Conservation (phyloP, 2,329 filamentous ascomycete species). For the Dryadomyces sulphureus region DNA sequence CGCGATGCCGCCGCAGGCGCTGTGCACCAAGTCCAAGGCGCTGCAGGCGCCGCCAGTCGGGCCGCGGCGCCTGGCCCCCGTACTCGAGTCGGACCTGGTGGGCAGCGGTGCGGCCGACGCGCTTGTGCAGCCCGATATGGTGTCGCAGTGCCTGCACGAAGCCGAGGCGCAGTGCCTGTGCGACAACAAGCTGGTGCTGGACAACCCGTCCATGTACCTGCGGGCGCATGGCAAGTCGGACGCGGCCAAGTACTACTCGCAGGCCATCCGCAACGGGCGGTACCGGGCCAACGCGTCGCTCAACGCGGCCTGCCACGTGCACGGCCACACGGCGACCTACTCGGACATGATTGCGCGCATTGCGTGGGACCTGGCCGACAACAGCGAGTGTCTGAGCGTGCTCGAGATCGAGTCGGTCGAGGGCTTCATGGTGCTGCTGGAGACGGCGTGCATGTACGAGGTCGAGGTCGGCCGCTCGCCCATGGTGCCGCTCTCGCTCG, state of each 20-base stretch:
- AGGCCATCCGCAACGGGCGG: slow-evolving; percentile 15
- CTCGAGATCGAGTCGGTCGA: slow-evolving; percentile 17
- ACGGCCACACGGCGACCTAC: slow-evolving; percentile 12
- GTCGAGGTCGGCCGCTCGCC: slow-evolving; percentile 16
- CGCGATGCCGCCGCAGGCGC: slow-evolving; percentile 13
- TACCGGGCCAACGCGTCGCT: slow-evolving; percentile 14
- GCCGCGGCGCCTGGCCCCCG: slow-evolving; percentile 5
- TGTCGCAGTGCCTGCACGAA: slow-evolving; percentile 13
- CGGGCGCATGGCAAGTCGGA: slow-evolving; percentile 11
- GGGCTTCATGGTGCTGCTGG: slow-evolving; percentile 15
- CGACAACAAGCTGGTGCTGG: slow-evolving; percentile 17
- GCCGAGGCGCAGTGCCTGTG: slow-evolving; percentile 16
- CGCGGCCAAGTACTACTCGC: slow-evolving; percentile 11
- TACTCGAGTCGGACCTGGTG: slow-evolving; percentile 6
- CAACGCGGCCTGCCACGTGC: slow-evolving; percentile 9
- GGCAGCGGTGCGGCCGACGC: neutral
- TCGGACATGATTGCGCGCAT: slow-evolving; percentile 17
- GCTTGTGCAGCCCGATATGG: slow-evolving; percentile 7
- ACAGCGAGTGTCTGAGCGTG: slow-evolving; percentile 11
- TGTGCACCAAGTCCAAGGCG: slow-evolving; percentile 13
- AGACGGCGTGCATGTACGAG: slow-evolving; percentile 16
- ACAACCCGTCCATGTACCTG: slow-evolving; percentile 13
- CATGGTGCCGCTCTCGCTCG: slow-evolving; percentile 15
- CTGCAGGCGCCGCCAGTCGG: slow-evolving; percentile 4
- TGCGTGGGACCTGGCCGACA: slow-evolving; percentile 18